A percentile compares a stretch with the other conserved stretches of the same genome.
These are phyloP conservation scores for Globisporangium paddicum DNA, from an alignment of 352 stramenopile species.

Conservation along the genomic window DNA sequence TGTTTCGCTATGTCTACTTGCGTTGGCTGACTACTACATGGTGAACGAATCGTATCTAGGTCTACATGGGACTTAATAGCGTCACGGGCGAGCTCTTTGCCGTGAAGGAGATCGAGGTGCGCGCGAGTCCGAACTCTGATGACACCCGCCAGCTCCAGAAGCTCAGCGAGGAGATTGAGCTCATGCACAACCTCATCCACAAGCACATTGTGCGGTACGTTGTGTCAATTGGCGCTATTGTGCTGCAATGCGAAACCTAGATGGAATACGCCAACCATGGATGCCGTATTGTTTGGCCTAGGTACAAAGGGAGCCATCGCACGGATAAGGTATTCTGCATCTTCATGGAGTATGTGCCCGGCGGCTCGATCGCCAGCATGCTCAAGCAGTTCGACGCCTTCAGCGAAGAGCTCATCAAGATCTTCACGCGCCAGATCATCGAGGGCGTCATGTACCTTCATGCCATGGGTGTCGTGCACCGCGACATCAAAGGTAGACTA, in stretches of 20 bases:
- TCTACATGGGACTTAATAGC: constrained; percentile 95
- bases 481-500: constrained; percentile 88
- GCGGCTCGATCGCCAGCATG: constrained; percentile 90
- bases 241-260: too few species aligned
- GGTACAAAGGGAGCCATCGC: constrained; percentile 82
- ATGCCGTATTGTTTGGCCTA: constrained; percentile 11
- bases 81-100: constrained; percentile 89
- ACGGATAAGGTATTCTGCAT: constrained; percentile 87
- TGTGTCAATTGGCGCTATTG: background rate
- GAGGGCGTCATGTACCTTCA: constrained; percentile 91
- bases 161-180: constrained; percentile 88
- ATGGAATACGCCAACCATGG: too few species aligned
- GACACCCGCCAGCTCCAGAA: constrained; percentile 69
- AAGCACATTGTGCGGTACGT: constrained; percentile 94
- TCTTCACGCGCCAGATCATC: constrained; percentile 91
- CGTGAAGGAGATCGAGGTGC: constrained; percentile 87
- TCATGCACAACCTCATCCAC: constrained; percentile 94
- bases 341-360: constrained; percentile 96
- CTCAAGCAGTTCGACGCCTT: constrained; percentile 94
- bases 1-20: too few species aligned
- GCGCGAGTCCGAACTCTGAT: constrained; percentile 38
- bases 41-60: constrained; percentile 12
- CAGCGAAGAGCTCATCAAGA: constrained; percentile 83
- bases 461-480: constrained; percentile 89
- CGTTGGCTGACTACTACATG: too few species aligned